These are phyloP conservation scores for Dictyophora rubrovolvata DNA, from an alignment of 768 basidiomycete species.

Conservation along the genomic window DNA sequence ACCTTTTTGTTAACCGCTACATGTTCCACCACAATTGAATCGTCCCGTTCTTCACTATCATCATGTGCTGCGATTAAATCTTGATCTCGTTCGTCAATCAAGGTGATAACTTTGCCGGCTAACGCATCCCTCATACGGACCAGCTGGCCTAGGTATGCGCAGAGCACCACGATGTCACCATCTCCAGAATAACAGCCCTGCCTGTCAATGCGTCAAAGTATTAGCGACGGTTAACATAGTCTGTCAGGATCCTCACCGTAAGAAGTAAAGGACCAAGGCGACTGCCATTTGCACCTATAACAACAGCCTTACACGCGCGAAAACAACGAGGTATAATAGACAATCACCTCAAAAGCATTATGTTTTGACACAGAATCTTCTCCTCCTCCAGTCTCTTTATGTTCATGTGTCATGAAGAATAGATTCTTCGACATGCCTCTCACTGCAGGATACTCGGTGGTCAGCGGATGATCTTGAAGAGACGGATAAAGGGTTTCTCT, in stretches of 20 bases:
- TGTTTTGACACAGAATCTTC: slow-evolving; percentile 59
- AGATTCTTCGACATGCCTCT: slow-evolving; percentile 54
- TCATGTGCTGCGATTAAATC: slow-evolving; percentile 47
- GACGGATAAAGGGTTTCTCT: slow-evolving; percentile 53
- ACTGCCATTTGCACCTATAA: slow-evolving; percentile 36
- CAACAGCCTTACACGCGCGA: slow-evolving; percentile 27
- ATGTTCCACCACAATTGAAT: slow-evolving; percentile 27
- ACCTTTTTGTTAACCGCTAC: slow-evolving; percentile 46
- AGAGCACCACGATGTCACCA: slow-evolving; percentile 46
- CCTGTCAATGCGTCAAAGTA: slow-evolving; percentile 14
- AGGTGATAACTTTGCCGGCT: slow-evolving; percentile 40
- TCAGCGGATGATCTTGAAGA: slow-evolving; percentile 47
- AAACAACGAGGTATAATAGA: slow-evolving; percentile 31
- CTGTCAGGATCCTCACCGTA: slow-evolving; percentile 21
- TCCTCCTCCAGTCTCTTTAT: slow-evolving; percentile 47
- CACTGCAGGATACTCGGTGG: slow-evolving; percentile 42
- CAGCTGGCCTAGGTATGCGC: slow-evolving; percentile 44
- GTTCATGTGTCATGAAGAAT: slow-evolving; percentile 55
- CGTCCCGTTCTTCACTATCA: slow-evolving; percentile 23
- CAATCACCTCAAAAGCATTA: slow-evolving; percentile 55
- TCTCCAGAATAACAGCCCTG: slow-evolving; percentile 38
- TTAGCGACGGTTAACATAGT: background rate
- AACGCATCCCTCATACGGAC: slow-evolving; percentile 34
- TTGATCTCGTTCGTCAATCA: slow-evolving; percentile 63
- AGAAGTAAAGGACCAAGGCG: slow-evolving; percentile 43